These are phyloP conservation scores for Chalciporus chontae DNA, from an alignment of 768 basidiomycete genomes.

Conservation along the genomic window DNA sequence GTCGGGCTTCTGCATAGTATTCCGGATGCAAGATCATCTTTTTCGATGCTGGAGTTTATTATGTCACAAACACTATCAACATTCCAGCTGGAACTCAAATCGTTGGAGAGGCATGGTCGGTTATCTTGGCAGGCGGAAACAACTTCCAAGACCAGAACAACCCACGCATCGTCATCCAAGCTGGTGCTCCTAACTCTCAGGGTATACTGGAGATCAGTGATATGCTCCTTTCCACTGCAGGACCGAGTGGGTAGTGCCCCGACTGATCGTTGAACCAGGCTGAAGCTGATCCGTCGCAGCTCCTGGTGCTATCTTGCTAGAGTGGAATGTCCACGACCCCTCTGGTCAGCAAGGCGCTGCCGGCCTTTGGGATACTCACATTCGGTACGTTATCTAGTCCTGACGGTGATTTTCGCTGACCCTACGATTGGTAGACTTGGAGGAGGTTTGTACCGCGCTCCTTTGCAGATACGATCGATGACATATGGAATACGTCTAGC, in stretches of 20 bases:
- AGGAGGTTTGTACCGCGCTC: constrained; percentile 17
- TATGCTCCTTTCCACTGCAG: constrained; percentile 56
- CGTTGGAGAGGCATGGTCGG: constrained; percentile 50
- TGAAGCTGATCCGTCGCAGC: constrained; percentile 17
- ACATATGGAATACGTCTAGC: constrained; percentile 29
- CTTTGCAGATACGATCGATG: not conserved
- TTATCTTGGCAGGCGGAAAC: constrained; percentile 41
- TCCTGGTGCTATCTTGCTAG: constrained; percentile 46
- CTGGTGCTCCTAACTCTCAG: constrained; percentile 42
- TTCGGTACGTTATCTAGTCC: constrained; percentile 23
- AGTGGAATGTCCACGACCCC: constrained; percentile 62
- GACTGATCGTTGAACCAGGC: not conserved
- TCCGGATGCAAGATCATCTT: constrained; percentile 76
- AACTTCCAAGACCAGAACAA: constrained; percentile 37
- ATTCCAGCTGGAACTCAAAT: constrained; percentile 46
- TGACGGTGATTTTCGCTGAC: not conserved
- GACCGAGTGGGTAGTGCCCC: constrained; percentile 33
- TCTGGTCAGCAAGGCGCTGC: constrained; percentile 48
- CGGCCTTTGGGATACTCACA: constrained; percentile 49
- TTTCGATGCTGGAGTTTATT: constrained; percentile 64
- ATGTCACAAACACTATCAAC: constrained; percentile 42
- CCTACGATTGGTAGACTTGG: constrained; percentile 17
- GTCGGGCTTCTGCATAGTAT: constrained; percentile 37
- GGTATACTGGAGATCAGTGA: constrained; percentile 63
- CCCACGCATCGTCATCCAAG: constrained; percentile 40